Conservation (phyloP, 495 filamentous ascomycete species). For the Aspergillus avenaceus region DNA sequence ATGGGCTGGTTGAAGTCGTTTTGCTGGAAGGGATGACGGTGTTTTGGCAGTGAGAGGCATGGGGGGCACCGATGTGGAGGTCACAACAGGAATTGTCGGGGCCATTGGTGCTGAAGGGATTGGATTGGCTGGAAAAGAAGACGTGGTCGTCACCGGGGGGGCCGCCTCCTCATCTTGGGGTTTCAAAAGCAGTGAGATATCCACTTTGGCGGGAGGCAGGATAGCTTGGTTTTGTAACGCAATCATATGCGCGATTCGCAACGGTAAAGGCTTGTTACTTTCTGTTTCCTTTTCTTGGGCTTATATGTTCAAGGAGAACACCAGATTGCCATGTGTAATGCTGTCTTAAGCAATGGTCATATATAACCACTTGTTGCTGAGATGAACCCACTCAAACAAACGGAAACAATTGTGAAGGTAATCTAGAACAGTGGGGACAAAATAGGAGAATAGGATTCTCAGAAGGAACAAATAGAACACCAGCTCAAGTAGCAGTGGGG, state of each 20-base stretch:
- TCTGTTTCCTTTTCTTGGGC: slow-evolving; percentile 3
- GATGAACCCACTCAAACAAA: background rate
- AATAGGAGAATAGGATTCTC: no score
- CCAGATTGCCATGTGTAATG: background rate
- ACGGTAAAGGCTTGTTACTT: background rate
- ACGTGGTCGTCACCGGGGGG: slow-evolving; percentile 46
- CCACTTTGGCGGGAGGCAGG: slow-evolving; percentile 68
- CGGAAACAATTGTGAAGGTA: no score
- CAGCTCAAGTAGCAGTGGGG: background rate
- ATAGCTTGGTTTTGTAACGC: slow-evolving; percentile 46
- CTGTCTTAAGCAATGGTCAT: background rate
- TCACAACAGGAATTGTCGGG: slow-evolving; percentile 25
- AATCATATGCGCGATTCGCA: slow-evolving; percentile 49
- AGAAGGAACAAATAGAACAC: background rate
- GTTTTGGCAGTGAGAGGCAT: slow-evolving; percentile 30
- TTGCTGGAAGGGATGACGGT: slow-evolving; percentile 35
- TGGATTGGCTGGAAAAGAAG: slow-evolving; percentile 48
- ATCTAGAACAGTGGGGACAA: no score
- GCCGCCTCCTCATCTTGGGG: slow-evolving; percentile 76
- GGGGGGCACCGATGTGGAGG: slow-evolving; percentile 26
- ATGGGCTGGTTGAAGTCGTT: slow-evolving; percentile 48
- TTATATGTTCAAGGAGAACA: background rate
- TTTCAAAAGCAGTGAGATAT: slow-evolving; percentile 82
- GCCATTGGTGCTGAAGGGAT: slow-evolving; percentile 43
- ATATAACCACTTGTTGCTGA: background rate